A percentile compares a stretch with the other conserved stretches of the same genome.
Conservation (phyloP, 73 alveolate genomes). For the Paramecium caudatum region DNA sequence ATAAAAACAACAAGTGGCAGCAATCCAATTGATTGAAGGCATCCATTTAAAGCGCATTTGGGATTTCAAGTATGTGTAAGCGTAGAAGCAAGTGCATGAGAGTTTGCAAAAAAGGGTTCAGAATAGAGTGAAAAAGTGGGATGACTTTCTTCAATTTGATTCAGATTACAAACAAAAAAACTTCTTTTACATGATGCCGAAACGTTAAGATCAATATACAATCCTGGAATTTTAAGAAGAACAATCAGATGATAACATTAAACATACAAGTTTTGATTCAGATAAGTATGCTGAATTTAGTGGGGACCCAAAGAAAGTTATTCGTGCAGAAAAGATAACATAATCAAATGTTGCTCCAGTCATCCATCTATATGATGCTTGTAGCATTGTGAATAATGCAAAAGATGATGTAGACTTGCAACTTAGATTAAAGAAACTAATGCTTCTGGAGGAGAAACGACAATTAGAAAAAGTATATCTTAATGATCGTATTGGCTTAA, state of each 20-base stretch:
- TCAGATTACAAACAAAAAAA: background rate
- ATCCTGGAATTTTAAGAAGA: background rate
- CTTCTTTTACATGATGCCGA: slow-evolving; percentile 1
- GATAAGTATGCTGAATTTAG: slow-evolving; percentile 6
- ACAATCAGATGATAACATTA: background rate
- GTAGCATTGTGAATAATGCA: slow-evolving; percentile 27
- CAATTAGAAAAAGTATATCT: slow-evolving; percentile 11
- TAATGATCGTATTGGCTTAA: slow-evolving; percentile 42
- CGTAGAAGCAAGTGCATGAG: slow-evolving; percentile 68
- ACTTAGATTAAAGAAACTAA: slow-evolving; percentile 35
- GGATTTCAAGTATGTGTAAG: slow-evolving; percentile 56
- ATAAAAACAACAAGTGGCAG: slow-evolving; percentile 16
- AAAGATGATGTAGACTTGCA: slow-evolving; percentile 24
- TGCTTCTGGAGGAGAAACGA: slow-evolving; percentile 11
- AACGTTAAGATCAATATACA: background rate
- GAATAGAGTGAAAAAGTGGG: slow-evolving; percentile 73
- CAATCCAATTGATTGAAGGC: slow-evolving; percentile 60
- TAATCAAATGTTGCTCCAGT: slow-evolving; percentile 38
- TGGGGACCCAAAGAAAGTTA: background rate
- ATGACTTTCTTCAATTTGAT: slow-evolving; percentile 57
- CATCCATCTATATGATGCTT: slow-evolving; percentile 56
- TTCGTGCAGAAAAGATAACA: slow-evolving; percentile 44
- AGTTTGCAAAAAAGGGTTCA: slow-evolving; percentile 63
- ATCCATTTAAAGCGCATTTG: slow-evolving; percentile 66
- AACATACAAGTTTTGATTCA: slow-evolving; percentile 61